Base-by-base conservation (phyloP, 176 grass and related monocot species). In the Musa itinerans region DNA sequence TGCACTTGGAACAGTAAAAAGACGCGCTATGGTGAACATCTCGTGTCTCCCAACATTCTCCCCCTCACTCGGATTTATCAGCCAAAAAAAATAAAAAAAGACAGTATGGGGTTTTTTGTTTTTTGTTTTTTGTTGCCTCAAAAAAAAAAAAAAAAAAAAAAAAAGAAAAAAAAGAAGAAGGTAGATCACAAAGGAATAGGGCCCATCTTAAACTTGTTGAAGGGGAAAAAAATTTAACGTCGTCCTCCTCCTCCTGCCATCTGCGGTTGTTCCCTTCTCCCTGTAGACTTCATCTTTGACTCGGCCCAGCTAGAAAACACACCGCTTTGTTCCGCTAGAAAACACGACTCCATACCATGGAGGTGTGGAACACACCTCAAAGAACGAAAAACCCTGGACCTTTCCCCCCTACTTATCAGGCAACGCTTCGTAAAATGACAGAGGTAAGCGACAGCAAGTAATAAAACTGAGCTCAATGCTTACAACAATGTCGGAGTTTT, bases 361-460 rank as follows among this genome's bases (percentile, higher is more conserved):
- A 55, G 16, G 53, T 58, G 15, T 27, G 73, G 59, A 75, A 17
- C 53, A 10, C 25, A 11, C 73, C 54, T 75, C 73, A 75, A 75
- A 75, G 73, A 61, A 75, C 73, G 73, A 75, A 75, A 75, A 75
- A 61, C 24, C 59, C 59, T 52, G 73, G 73, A 75, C 49, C 73
- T 59, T 75, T 75, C 53, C 25, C 16, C 54, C 48, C 22, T 24
- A 53, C 50, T 72, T 53, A 53, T 21, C 48, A 53, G 69, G 70
- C 48, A 53, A 53, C 13, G 50, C 50, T 72, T 14, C 54, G 29
- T 29, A 75, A 12, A 8, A 43, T 2, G 26, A 75, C 54, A 10
- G 29, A 58, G 27, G 49, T 58, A 48, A 75, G 26, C 73, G 55
- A 75, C 54, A 58, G 67, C 34, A 50, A 21, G 67, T 58, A 50